These are phyloP conservation scores for Melanogaster broomeanus DNA, from an alignment of 768 basidiomycete genomes.

Conservation along the genomic window DNA sequence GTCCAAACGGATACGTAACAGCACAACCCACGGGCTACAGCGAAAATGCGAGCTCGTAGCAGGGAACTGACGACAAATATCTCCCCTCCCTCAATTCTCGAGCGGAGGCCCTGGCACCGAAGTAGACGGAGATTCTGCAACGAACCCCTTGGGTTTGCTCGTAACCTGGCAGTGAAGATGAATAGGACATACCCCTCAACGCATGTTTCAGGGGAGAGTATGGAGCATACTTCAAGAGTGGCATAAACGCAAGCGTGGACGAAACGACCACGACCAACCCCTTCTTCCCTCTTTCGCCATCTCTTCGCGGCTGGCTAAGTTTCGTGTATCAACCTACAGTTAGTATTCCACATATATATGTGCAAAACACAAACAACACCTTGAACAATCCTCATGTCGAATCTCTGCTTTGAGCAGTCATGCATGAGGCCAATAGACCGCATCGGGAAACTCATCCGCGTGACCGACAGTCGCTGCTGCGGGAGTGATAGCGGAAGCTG, in stretches of 20 bases:
- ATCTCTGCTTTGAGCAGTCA: conserved; percentile 72
- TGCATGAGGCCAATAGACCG: conserved; percentile 78
- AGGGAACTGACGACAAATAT: no score
- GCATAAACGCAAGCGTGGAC: conserved; percentile 74
- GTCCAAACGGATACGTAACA: no score
- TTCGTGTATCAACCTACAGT: not conserved
- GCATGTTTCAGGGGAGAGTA: conserved; percentile 89
- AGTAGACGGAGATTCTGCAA: conserved; percentile 14
- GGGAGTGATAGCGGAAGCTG: conserved; percentile 60
- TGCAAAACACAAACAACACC: not conserved
- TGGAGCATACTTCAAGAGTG: conserved; percentile 73
- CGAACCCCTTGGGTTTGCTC: conserved; percentile 39
- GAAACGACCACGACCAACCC: conserved; percentile 78
- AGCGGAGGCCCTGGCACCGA: no score
- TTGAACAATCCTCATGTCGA: conserved; percentile 19
- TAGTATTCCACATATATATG: not conserved
- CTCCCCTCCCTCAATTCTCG: not conserved
- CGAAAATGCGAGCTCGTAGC: no score
- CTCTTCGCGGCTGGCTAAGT: conserved; percentile 61
- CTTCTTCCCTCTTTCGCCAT: conserved; percentile 59
- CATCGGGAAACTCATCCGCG: conserved; percentile 66
- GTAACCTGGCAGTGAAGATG: not conserved
- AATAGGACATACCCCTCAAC: conserved; percentile 58
- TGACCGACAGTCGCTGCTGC: conserved; percentile 56
- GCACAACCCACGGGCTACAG: no score